These are phyloP conservation scores for Daldinia loculata DNA, from an alignment of 495 filamentous ascomycete genomes.

Conservation along the genomic window DNA sequence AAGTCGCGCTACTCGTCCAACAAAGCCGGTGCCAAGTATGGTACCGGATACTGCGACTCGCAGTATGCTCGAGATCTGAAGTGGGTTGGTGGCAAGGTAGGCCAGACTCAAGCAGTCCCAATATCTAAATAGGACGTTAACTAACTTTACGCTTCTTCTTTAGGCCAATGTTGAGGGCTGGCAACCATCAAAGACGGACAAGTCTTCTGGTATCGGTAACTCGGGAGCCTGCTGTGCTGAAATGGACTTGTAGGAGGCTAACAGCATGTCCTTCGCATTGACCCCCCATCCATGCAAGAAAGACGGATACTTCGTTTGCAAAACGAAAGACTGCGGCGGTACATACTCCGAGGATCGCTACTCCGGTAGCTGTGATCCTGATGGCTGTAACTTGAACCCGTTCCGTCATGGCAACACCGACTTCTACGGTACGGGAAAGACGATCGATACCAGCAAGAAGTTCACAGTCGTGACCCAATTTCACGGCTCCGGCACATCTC, in stretches of 20 bases:
- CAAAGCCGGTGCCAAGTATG: slow-evolving; percentile 68
- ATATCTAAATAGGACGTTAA: not conserved
- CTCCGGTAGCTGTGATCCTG: slow-evolving; percentile 64
- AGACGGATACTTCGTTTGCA: slow-evolving; percentile 55
- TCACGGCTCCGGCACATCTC: slow-evolving; percentile 63
- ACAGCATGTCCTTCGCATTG: slow-evolving; percentile 66
- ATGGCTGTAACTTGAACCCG: slow-evolving; percentile 53
- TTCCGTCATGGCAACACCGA: slow-evolving; percentile 62
- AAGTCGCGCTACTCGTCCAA: slow-evolving; percentile 57
- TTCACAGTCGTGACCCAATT: slow-evolving; percentile 79
- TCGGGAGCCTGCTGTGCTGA: slow-evolving; percentile 75
- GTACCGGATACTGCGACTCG: slow-evolving; percentile 65
- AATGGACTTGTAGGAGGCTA: slow-evolving; percentile 79
- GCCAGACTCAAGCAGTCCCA: not conserved
- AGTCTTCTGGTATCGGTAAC: slow-evolving; percentile 63
- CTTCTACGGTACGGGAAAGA: slow-evolving; percentile 65
- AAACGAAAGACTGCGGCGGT: slow-evolving; percentile 56
- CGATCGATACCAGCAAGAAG: slow-evolving; percentile 64
- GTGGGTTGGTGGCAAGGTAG: slow-evolving; percentile 58
- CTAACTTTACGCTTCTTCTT: slow-evolving; percentile 1
- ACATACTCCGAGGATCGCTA: slow-evolving; percentile 57
- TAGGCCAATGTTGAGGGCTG: slow-evolving; percentile 68
- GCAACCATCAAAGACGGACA: slow-evolving; percentile 61
- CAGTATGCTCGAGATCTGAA: slow-evolving; percentile 64
- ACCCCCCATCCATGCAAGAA: slow-evolving; percentile 72